Evolutionary conservation across 108 stramenopile genomes (phyloP).

Genomic region (Poteriospumella lacustris): DNA sequence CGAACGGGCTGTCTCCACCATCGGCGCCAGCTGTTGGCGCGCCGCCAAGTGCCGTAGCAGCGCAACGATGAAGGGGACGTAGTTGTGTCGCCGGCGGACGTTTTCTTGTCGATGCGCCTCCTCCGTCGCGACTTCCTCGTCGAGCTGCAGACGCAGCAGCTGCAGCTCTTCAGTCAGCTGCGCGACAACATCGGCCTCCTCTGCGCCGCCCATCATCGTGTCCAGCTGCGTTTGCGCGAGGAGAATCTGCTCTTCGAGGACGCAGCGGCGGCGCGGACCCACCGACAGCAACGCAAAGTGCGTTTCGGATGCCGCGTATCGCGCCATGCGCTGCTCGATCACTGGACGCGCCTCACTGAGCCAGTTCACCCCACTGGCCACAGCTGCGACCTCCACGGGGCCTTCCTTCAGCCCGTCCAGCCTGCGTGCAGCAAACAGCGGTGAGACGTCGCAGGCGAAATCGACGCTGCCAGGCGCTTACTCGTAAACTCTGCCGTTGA

Average conservation of each 20-base stretch:
- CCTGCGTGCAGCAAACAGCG: no score
- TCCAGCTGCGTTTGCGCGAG: not conserved
- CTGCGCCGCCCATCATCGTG: not conserved
- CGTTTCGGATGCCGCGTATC: conserved; percentile 61
- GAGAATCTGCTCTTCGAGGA: conserved; percentile 48
- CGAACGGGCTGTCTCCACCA: conserved; percentile 4
- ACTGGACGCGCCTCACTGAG: conserved; percentile 63
- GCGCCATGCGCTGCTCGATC: conserved; percentile 66
- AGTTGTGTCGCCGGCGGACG: conserved; percentile 39
- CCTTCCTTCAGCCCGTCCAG: conserved; percentile 84
- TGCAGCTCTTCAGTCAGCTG: not conserved
- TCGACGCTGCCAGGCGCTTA: no score
- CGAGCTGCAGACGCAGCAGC: no score
- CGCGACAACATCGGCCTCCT: not conserved
- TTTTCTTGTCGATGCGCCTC: conserved; percentile 23
- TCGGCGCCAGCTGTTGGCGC: conserved; percentile 3
- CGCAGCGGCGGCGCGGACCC: conserved; percentile 62
- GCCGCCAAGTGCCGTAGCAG: conserved; percentile 32
- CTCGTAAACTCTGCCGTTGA: conserved; percentile 74
- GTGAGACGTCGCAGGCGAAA: no score
- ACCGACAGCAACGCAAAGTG: conserved; percentile 90
- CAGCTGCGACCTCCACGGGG: conserved; percentile 68
- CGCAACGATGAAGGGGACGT: conserved; percentile 29
- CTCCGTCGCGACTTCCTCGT: conserved; percentile 33
- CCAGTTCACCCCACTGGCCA: conserved; percentile 50